These are phyloP conservation scores for Calonectria ilicicola DNA, from an alignment of 2,329 filamentous ascomycete species.

Conservation along the genomic window DNA sequence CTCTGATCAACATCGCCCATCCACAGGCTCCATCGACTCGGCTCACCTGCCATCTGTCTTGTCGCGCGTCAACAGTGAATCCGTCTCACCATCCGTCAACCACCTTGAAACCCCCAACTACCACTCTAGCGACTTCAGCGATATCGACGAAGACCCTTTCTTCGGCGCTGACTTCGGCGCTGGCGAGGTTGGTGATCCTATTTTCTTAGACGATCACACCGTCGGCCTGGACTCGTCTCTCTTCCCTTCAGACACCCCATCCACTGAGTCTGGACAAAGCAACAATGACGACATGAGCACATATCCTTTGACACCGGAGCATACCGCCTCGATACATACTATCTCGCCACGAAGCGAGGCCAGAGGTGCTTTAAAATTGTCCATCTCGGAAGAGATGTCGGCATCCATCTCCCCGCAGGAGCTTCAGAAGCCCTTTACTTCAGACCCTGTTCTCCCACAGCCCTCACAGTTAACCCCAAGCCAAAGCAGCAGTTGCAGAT, in stretches of 20 bases:
- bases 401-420: conserved; percentile 57
- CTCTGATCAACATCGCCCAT: conserved; percentile 36
- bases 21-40: conserved; percentile 50
- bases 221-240: conserved; percentile 37
- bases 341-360: conserved; percentile 54
- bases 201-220: conserved; percentile 56
- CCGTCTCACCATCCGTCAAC: conserved; percentile 44
- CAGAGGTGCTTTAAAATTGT: conserved; percentile 41
- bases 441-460: conserved; percentile 45
- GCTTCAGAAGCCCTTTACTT: conserved; percentile 54
- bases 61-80: conserved; percentile 51
- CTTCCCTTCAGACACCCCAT: conserved; percentile 23
- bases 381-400: conserved; percentile 40
- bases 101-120: conserved; percentile 61
- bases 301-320: conserved; percentile 65
- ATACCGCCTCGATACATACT: conserved; percentile 62
- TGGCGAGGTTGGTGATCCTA: conserved; percentile 54
- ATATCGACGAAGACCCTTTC: conserved; percentile 62
- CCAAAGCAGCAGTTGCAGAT: conserved; percentile 61
- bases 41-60: conserved; percentile 58
- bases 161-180: conserved; percentile 62
- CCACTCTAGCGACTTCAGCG: conserved; percentile 63
- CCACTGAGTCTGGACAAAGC: conserved; percentile 26
- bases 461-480: conserved; percentile 60
- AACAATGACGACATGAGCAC: conserved; percentile 41